These are phyloP conservation scores for Sphaerulina musiva DNA, from an alignment of 2,329 filamentous ascomycete species.

Conservation along the genomic window DNA sequence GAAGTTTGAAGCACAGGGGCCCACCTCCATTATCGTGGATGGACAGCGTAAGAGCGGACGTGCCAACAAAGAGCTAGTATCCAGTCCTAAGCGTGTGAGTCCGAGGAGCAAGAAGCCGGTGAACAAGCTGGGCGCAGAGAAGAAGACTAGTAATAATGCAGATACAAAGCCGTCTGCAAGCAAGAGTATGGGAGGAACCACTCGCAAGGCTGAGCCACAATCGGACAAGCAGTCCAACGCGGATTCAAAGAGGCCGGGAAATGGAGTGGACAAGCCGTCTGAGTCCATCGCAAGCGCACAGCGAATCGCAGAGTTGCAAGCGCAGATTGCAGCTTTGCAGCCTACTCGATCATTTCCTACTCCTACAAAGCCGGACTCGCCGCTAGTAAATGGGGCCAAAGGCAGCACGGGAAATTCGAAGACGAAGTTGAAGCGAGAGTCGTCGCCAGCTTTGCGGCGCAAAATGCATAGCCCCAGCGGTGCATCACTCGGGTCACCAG, in stretches of 20 bases:
- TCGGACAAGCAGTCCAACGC: background rate
- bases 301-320: slow-evolving; percentile 27
- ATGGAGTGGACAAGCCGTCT: slow-evolving; percentile 14
- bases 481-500: slow-evolving; percentile 16
- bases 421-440: slow-evolving; percentile 1
- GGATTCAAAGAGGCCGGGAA: slow-evolving; percentile 11
- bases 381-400: slow-evolving; percentile 16
- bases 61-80: slow-evolving; percentile 39
- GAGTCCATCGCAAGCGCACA: slow-evolving; percentile 15
- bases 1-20: slow-evolving; percentile 73
- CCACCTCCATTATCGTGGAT: slow-evolving; percentile 69
- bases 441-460: slow-evolving; percentile 19
- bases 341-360: slow-evolving; percentile 24
- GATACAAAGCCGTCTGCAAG: slow-evolving; percentile 15
- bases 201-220: slow-evolving; percentile 12
- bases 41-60: slow-evolving; percentile 57
- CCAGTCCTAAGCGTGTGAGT: slow-evolving; percentile 27
- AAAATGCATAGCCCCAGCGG: slow-evolving; percentile 19
- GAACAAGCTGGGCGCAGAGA: slow-evolving; percentile 21
- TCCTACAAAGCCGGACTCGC: slow-evolving; percentile 5
- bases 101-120: slow-evolving; percentile 30
- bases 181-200: slow-evolving; percentile 17
- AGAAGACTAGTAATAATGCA: slow-evolving; percentile 9
- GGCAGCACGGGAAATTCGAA: slow-evolving; percentile 20
- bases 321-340: slow-evolving; percentile 29